Evolutionary conservation across 1,284 basidiomycete species (phyloP).

Genomic region (Ganoderma boninense): DNA sequence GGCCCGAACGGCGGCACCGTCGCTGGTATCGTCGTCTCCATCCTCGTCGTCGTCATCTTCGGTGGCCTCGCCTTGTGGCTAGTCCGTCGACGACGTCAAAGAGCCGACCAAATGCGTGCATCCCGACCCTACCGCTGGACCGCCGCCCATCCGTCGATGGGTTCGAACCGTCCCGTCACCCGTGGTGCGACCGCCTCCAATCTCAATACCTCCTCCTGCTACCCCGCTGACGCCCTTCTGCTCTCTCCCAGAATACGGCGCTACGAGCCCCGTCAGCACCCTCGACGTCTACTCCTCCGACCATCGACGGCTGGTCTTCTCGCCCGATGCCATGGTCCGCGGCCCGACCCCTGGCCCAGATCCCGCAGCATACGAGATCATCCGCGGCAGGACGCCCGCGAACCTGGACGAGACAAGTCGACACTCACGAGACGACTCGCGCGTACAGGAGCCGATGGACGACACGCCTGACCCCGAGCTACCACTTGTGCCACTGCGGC

Average conservation of each 20-base stretch:
- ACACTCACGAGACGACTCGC: constrained; percentile 5
- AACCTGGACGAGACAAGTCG: not conserved
- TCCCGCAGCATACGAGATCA: not conserved
- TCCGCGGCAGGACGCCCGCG: not conserved
- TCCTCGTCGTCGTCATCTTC: not conserved
- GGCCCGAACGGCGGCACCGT: not conserved
- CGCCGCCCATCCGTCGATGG: not conserved
- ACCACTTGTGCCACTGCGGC: constrained; percentile 1
- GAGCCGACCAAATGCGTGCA: not conserved
- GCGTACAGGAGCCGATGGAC: not conserved
- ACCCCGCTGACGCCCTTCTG: not conserved
- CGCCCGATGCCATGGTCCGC: constrained; percentile 3
- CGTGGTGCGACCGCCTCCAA: not conserved
- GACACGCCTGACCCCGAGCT: not conserved
- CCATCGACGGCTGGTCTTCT: not conserved
- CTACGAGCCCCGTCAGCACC: not conserved
- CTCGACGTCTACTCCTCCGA: not conserved
- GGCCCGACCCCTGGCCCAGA: not conserved
- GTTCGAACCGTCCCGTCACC: not conserved
- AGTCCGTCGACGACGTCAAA: not conserved
- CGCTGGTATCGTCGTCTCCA: not conserved
- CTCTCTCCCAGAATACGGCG: not conserved
- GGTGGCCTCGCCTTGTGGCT: not conserved
- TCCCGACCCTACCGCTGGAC: constrained; percentile 1
- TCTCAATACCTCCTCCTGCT: too few relatives aligned